phyloP scores from a whole-genome alignment of 2,329 filamentous ascomycete genomes.

The Clonostachys sp. region DNA sequence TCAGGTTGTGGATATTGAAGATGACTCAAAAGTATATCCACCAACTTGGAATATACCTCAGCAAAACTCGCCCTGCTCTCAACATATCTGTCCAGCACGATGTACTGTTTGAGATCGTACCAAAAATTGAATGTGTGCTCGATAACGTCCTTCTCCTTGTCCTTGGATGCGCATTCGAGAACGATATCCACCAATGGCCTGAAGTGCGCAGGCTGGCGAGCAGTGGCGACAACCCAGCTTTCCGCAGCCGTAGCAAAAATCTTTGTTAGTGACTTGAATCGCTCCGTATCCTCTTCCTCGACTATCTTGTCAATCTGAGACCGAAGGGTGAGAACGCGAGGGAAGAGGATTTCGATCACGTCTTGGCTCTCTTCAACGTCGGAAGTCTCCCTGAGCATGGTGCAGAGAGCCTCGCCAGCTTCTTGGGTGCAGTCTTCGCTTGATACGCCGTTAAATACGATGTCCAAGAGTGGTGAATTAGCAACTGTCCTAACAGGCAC shows the following conservation, averaged over 20 bases:
- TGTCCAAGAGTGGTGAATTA: slow-evolving; percentile 76
- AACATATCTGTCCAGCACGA: slow-evolving; percentile 86
- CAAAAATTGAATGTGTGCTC: slow-evolving; percentile 95
- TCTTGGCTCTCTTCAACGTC: slow-evolving; percentile 89
- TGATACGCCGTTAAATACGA: slow-evolving; percentile 73
- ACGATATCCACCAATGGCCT: slow-evolving; percentile 82
- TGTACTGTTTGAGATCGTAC: slow-evolving; percentile 97
- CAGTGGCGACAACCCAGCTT: slow-evolving; percentile 89
- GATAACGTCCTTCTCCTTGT: slow-evolving; percentile 86
- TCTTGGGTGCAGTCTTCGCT: slow-evolving; percentile 77
- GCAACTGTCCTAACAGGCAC: slow-evolving; percentile 81
- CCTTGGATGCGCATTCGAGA: slow-evolving; percentile 84
- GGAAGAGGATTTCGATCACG: slow-evolving; percentile 78
- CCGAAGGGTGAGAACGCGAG: slow-evolving; percentile 69
- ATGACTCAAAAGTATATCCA: slow-evolving; percentile 89
- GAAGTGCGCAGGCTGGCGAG: slow-evolving; percentile 77
- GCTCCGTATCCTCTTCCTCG: slow-evolving; percentile 77
- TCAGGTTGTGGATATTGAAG: slow-evolving; percentile 82
- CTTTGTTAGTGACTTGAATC: slow-evolving; percentile 82
- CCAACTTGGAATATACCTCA: slow-evolving; percentile 81
- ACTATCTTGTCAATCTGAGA: slow-evolving; percentile 73
- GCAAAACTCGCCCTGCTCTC: slow-evolving; percentile 72
- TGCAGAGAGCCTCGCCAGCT: slow-evolving; percentile 87
- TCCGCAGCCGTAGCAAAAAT: slow-evolving; percentile 92
- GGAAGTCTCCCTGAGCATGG: slow-evolving; percentile 84